Evolutionary conservation across 352 stramenopile genomes (phyloP).

Genomic region (Elongisporangium prolatum): DNA sequence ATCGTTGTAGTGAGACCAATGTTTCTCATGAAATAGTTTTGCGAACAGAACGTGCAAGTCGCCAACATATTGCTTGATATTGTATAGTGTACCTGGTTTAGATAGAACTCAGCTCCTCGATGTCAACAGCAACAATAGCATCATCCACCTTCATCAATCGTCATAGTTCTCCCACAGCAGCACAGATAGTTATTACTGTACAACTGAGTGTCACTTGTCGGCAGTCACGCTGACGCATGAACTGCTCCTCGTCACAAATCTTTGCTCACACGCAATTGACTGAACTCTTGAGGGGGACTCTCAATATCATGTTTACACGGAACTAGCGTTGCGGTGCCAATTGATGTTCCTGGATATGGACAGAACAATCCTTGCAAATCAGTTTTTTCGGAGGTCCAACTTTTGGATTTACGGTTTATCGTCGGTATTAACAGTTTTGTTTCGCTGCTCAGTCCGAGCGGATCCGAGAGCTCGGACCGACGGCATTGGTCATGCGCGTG

Average conservation of each 20-base stretch:
- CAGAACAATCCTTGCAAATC: not conserved
- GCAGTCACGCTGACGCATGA: not conserved
- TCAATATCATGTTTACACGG: not conserved
- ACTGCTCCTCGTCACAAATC: not conserved
- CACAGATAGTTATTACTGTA: no score
- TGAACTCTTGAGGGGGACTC: not conserved
- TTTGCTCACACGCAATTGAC: no score
- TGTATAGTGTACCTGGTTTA: no score
- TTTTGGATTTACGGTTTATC: not conserved
- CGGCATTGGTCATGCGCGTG: conserved; percentile 53
- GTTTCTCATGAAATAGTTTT: no score
- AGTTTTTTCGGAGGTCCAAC: not conserved
- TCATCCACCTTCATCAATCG: no score
- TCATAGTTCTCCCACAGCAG: no score
- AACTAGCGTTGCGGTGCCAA: not conserved
- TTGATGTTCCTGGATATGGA: not conserved
- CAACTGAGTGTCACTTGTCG: no score
- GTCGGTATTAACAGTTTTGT: not conserved
- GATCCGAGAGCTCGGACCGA: conserved; percentile 45
- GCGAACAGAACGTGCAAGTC: no score
- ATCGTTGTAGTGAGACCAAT: no score
- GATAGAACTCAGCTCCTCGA: no score
- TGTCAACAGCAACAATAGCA: no score
- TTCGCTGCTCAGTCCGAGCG: conserved; percentile 16
- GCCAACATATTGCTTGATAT: no score